A percentile compares a stretch with the other conserved stretches of the same genome.
phyloP scores from a whole-genome alignment of 192 early-diverging fungal species.

The Chytriomyces sp. region DNA sequence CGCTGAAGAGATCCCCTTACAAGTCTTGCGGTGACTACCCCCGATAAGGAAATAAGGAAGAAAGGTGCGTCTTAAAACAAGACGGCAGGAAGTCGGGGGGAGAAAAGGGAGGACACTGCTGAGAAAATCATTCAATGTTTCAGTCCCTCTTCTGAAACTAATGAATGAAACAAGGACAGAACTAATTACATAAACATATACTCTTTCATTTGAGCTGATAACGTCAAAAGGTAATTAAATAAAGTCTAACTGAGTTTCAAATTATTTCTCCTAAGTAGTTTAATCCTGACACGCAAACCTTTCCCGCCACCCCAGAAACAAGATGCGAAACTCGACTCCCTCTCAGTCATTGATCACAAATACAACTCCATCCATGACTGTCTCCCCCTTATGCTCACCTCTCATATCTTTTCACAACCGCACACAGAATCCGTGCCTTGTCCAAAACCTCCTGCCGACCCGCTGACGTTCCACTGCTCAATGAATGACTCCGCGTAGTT shows the following conservation, averaged over 20 bases:
- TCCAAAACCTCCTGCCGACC: background rate
- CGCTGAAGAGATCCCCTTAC: no score
- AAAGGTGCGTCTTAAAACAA: background rate
- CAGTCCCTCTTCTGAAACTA: no score
- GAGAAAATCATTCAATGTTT: no score
- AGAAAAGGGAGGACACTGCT: background rate
- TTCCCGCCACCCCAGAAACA: conserved; percentile 9
- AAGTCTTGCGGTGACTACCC: no score
- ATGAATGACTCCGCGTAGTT: conserved; percentile 30
- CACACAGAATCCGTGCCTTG: background rate
- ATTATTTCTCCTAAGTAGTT: background rate
- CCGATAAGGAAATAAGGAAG: background rate
- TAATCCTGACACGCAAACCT: background rate
- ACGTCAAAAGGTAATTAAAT: background rate
- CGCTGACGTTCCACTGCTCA: background rate
- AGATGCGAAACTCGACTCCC: background rate
- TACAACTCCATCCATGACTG: conserved; percentile 6
- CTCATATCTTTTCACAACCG: conserved; percentile 14
- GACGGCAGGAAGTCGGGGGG: background rate
- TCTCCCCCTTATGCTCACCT: background rate
- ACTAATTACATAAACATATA: background rate
- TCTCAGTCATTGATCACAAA: background rate
- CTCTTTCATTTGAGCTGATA: background rate
- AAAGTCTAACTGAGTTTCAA: background rate
- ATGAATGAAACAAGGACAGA: background rate